Evolutionary conservation across 352 stramenopile species (phyloP), one percentile per base, ranked within the genome.

Genomic region (Phytophthora aleatoria): DNA sequence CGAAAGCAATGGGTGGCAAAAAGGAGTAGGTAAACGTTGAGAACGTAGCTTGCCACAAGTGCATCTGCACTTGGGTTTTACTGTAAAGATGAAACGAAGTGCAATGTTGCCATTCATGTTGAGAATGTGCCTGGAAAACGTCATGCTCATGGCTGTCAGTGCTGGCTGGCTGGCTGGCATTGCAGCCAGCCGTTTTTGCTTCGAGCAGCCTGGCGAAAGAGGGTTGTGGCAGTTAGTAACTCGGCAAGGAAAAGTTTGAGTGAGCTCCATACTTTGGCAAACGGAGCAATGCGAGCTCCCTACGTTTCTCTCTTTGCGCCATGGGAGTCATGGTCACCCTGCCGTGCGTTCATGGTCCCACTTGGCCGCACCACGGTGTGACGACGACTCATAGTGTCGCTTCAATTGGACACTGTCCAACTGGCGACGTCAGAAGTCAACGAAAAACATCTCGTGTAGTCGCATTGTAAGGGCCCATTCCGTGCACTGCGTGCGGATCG

Each of bases 361-460:
- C 4, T n/a, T 45, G n/a, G 39, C 35, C 7, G 15, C n/a, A 26
- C 6, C n/a, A 10, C 60, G 35, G 38, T 43, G 36, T 51, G 38
- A 35, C 35, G 35, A 41, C 45, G 50, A 48, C 26, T 43, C 28
- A 53, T 39, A 30, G 43, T 57, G 50, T 39, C 41, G 43, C 51
- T 62, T 50, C 59, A 62, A 62, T 51, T 28, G 44, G 58, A 66
- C 58, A 52, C 27, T 45, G 38, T 64, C 57, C 42, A 64, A 43
- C 28, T 61, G 54, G 41, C 58, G 49, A 64, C 61, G 61, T 69
- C 61, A 54, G 61, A 64, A 69, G 47, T 67, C 52, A 58, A 50
- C 36, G 38, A 64, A 50, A 57, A 35, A 26, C 15, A 10, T 20
- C 41, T 26, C 16, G 20, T 43, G 61, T 69, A 47, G 61, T 68